These are phyloP conservation scores for Hibiscus tridactylites DNA, from an alignment of 345 rosid species.

Conservation along the genomic window DNA sequence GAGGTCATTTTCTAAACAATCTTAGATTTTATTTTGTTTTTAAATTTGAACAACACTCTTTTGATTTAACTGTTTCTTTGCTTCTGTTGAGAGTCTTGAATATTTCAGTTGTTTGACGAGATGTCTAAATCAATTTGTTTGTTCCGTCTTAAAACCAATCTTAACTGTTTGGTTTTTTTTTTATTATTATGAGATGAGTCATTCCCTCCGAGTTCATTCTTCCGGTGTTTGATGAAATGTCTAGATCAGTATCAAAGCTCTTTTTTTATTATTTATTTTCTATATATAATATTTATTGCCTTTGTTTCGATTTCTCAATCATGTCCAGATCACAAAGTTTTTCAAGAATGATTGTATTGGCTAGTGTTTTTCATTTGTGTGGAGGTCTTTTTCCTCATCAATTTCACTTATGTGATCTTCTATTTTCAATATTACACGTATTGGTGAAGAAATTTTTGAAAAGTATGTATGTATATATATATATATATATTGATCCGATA, in stretches of 20 bases:
- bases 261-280: background rate
- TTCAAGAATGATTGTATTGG: conserved; percentile 1
- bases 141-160: background rate
- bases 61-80: conserved; percentile 4
- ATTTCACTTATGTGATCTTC: background rate
- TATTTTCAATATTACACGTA: background rate
- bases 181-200: background rate
- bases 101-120: conserved; percentile 13
- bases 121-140: conserved; percentile 19
- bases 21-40: background rate
- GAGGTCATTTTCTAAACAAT: conserved; percentile 31
- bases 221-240: conserved; percentile 35
- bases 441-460: background rate
- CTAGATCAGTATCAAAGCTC: conserved; percentile 17
- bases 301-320: background rate
- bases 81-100: conserved; percentile 4
- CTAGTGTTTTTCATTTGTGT: background rate
- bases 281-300: background rate
- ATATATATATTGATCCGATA: background rate
- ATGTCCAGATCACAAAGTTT: conserved; percentile 9
- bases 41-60: background rate
- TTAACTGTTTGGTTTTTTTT: background rate
- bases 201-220: conserved; percentile 5
- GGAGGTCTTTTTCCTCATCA: background rate
- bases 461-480: background rate